These are phyloP conservation scores for Fraxinus dipetala DNA, from an alignment of 305 asterid species.

Conservation along the genomic window DNA sequence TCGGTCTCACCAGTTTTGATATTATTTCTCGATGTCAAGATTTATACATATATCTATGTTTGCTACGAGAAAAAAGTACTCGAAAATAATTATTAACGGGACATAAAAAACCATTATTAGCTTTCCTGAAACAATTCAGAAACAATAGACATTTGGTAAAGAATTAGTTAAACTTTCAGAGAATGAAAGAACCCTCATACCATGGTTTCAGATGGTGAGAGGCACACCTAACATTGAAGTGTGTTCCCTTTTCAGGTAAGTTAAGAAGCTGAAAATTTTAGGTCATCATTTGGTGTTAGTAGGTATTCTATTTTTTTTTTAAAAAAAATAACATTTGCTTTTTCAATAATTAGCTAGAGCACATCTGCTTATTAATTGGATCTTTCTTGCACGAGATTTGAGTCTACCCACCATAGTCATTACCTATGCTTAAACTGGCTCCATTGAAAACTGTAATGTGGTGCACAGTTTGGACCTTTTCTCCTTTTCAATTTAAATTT, in stretches of 20 bases:
- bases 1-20: neutral
- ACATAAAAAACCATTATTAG: constrained; percentile 7
- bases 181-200: neutral
- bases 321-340: neutral
- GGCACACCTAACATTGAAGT: neutral
- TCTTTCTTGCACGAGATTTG: neutral
- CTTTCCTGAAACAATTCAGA: neutral
- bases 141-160: neutral
- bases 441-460: neutral
- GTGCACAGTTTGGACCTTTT: neutral
- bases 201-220: neutral
- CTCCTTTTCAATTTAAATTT: neutral
- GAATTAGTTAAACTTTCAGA: neutral
- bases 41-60: neutral
- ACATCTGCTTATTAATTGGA: neutral
- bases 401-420: neutral
- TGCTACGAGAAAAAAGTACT: neutral
- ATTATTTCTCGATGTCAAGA: neutral
- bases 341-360: neutral
- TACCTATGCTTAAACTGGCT: neutral
- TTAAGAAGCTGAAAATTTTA: neutral
- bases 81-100: neutral
- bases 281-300: neutral
- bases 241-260: neutral
- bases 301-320: neutral